Base-by-base conservation (phyloP, 805 yeast genomes). In the Myxozyma neotropica region DNA sequence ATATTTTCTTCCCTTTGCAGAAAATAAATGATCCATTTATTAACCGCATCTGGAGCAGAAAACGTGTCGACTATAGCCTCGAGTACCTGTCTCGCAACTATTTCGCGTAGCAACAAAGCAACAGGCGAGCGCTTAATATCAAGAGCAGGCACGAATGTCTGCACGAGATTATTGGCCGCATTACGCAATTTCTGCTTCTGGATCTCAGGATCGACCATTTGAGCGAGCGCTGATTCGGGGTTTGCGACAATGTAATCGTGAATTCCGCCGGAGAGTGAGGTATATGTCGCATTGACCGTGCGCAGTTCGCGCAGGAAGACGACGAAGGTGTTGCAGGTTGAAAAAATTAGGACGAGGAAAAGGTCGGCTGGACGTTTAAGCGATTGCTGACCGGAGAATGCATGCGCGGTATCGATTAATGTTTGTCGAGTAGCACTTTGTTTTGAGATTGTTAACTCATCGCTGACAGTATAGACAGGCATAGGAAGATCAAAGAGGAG, bases 361-460 rank as follows among this genome's bases (percentile, higher is more conserved):
- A 59, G 40, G 27, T 65, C 68, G 8, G 62, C 63, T 1, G 65
- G 60, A 3, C 68, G 65, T 27, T 57, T 55, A n/a, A 53, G 38
- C 13, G 62, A 33, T 23, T 58, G 58, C 26, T 62, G 68, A 19
- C 48, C 53, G 0, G 66, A 33, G 17, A 65, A 54, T 12, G 63
- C 54, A 21, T 52, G 51, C 19, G 66, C 56, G 13, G 63, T 89
- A 89, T 72, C 67, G 31, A 57, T 46, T n/a, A 65, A 40, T 8
- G 63, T 53, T 35, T 58, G 53, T 15, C 58, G 57, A 4, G 62
- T 64, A 7, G 68, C 47, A 13, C 64, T 60, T n/a, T n/a, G n/a
- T n/a, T n/a, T n/a, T n/a, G n/a, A n/a, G n/a, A n/a, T n/a, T n/a
- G n/a, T n/a, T n/a, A n/a, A n/a, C n/a, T n/a, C n/a, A n/a, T n/a